Evolutionary conservation across 2,329 filamentous ascomycete species (phyloP).

Genomic region (Penicillium sp.): DNA sequence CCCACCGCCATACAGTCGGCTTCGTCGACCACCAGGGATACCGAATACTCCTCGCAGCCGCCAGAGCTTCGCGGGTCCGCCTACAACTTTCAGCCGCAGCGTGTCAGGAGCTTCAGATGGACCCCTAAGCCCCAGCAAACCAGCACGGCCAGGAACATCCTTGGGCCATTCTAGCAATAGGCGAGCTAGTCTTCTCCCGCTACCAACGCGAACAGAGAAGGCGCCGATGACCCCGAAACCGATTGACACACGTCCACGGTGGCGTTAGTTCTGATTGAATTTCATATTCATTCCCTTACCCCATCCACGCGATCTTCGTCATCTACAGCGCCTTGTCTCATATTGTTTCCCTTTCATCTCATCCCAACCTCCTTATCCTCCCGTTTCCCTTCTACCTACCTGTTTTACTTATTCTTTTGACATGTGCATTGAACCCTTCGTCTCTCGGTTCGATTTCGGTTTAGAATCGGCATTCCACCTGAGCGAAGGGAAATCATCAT

Average conservation of each 20-base stretch:
- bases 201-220: conserved; percentile 36
- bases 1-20: conserved; percentile 45
- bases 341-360: not conserved
- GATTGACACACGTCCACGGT: conserved; percentile 37
- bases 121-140: conserved; percentile 31
- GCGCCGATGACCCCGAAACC: conserved; percentile 28
- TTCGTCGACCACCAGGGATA: conserved; percentile 31
- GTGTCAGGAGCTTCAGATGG: conserved; percentile 23
- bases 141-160: conserved; percentile 39
- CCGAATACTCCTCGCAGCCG: conserved; percentile 37
- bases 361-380: not conserved
- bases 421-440: conserved; percentile 14
- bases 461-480: not conserved
- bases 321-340: not conserved
- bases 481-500: conserved; percentile 10
- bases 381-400: conserved; percentile 5
- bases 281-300: not conserved
- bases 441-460: not conserved
- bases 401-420: conserved; percentile 13
- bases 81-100: conserved; percentile 30
- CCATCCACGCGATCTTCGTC: not conserved
- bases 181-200: conserved; percentile 43
- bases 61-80: conserved; percentile 39
- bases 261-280: conserved; percentile 27
- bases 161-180: conserved; percentile 41